These are phyloP conservation scores for Aspergillus fructus DNA, from an alignment of 2,329 filamentous ascomycete species.

Conservation along the genomic window DNA sequence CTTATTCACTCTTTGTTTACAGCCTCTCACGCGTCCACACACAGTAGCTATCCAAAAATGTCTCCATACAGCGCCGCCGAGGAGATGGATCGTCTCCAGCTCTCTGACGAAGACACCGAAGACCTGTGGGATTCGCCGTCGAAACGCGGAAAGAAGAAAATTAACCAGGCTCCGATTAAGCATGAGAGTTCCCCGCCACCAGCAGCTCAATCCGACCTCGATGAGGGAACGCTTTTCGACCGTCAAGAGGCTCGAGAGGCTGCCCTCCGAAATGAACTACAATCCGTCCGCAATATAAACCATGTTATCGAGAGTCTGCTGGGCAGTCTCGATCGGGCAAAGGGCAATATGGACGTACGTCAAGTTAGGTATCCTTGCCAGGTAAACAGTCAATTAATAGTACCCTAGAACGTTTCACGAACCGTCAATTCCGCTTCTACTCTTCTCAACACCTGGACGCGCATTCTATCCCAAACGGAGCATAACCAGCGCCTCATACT, in stretches of 20 bases:
- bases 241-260: constrained; percentile 69
- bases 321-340: constrained; percentile 47
- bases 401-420: constrained; percentile 70
- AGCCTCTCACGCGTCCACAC: background rate
- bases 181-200: constrained; percentile 35
- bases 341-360: constrained; percentile 51
- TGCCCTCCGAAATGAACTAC: constrained; percentile 73
- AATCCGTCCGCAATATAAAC: constrained; percentile 83
- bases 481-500: constrained; percentile 93
- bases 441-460: constrained; percentile 91
- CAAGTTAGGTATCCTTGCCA: background rate
- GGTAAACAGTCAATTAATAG: background rate
- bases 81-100: constrained; percentile 51
- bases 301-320: constrained; percentile 69
- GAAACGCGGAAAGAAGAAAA: constrained; percentile 36
- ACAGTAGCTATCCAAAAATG: constrained; percentile 21
- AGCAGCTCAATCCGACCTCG: constrained; percentile 36
- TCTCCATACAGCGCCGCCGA: constrained; percentile 41
- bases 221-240: constrained; percentile 59
- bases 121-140: constrained; percentile 60
- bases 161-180: constrained; percentile 32
- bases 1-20: background rate
- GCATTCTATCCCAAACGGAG: constrained; percentile 94
- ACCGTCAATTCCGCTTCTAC: constrained; percentile 87
- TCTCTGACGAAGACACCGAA: constrained; percentile 57